Conservation (phyloP, 495 filamentous ascomycete genomes). For the Xylaria telfairii region DNA sequence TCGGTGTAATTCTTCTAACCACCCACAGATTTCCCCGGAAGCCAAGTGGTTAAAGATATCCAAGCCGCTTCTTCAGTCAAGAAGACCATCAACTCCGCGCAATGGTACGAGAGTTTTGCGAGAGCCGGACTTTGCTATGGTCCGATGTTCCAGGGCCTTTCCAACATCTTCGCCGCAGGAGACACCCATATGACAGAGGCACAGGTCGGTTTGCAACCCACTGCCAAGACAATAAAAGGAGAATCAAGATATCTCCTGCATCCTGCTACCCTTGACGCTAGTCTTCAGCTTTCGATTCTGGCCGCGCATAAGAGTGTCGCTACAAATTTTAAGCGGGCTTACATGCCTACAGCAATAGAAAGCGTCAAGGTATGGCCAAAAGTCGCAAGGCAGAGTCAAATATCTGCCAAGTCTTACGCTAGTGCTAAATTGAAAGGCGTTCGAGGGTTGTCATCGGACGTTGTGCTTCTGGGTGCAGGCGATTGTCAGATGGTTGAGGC, state of each 20-base stretch:
- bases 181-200: neutral
- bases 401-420: neutral
- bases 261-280: conserved; percentile 7
- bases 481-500: neutral
- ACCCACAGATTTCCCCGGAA: neutral
- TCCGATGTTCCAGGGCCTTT: conserved; percentile 3
- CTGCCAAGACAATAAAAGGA: neutral
- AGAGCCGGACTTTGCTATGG: conserved; percentile 7
- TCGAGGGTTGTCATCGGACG: neutral
- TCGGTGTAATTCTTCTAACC: neutral
- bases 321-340: neutral
- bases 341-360: neutral
- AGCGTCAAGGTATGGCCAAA: conserved; percentile 6
- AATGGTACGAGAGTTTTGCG: conserved; percentile 3
- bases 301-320: neutral
- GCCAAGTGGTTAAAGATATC: neutral
- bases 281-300: neutral
- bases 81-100: neutral
- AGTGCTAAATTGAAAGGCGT: neutral
- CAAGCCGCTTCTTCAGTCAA: neutral
- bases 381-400: neutral
- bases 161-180: neutral
- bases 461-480: neutral
- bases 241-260: conserved; percentile 3
- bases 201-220: neutral